These are phyloP conservation scores for Euphorbia schlechtendalii DNA, from an alignment of 441 rosid genomes.

Conservation along the genomic window DNA sequence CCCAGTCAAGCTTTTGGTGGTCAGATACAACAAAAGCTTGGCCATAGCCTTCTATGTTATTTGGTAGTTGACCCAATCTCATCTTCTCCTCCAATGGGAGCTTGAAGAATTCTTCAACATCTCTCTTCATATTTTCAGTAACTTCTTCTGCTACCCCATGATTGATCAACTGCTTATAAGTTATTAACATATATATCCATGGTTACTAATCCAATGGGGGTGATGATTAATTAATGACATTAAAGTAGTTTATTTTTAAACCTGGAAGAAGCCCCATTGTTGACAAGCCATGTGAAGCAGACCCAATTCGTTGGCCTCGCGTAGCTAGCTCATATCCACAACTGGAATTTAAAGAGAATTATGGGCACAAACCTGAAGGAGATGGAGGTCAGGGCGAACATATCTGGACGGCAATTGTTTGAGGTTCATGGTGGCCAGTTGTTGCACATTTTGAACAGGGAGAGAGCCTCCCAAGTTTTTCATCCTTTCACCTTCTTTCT, in stretches of 20 bases:
- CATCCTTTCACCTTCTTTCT: neutral
- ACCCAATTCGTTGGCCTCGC: conserved; percentile 21
- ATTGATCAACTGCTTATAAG: conserved; percentile 31
- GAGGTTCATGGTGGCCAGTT: conserved; percentile 27
- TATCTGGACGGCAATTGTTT: conserved; percentile 26
- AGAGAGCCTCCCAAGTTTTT: conserved; percentile 24
- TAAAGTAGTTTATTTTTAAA: no score
- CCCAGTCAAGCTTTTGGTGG: conserved; percentile 49
- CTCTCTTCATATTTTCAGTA: conserved; percentile 30
- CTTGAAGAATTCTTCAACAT: conserved; percentile 30
- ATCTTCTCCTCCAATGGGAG: conserved; percentile 35
- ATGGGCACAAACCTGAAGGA: conserved; percentile 16
- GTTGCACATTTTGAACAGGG: conserved; percentile 34
- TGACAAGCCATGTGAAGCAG: conserved; percentile 42
- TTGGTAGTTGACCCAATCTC: conserved; percentile 31
- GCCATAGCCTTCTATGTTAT: conserved; percentile 39
- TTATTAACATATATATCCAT: no score
- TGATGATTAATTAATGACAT: no score
- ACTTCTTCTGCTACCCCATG: conserved; percentile 30
- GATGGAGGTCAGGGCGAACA: conserved; percentile 28
- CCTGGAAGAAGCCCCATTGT: conserved; percentile 58
- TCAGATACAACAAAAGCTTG: conserved; percentile 44
- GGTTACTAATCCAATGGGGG: no score
- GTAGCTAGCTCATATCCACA: conserved; percentile 35
- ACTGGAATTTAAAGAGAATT: conserved; percentile 31